These are phyloP conservation scores for Haplosporangium sp. DNA, from an alignment of 371 early-diverging fungal species.

Conservation along the genomic window DNA sequence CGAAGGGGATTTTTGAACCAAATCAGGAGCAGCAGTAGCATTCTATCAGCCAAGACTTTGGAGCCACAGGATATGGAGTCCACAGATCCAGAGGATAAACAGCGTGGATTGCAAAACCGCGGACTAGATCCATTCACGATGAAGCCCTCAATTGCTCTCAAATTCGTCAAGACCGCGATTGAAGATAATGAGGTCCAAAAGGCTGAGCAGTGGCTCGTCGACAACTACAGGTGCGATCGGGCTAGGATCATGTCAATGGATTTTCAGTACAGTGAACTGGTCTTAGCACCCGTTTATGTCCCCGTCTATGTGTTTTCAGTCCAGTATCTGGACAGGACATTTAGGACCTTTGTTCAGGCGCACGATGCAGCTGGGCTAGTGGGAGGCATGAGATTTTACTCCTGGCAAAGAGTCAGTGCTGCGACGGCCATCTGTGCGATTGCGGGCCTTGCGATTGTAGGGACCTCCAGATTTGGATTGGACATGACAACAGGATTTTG, in stretches of 20 bases:
- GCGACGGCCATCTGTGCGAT: conserved; percentile 58
- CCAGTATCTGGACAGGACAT: conserved; percentile 60
- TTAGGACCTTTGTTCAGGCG: conserved; percentile 70
- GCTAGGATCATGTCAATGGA: conserved; percentile 65
- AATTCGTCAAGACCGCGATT: conserved; percentile 62
- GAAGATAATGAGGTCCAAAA: conserved; percentile 59
- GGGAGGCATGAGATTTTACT: conserved; percentile 67
- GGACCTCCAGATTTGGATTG: conserved; percentile 39
- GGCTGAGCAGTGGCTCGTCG: conserved; percentile 62
- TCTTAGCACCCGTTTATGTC: conserved; percentile 68
- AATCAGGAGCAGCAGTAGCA: conserved; percentile 62
- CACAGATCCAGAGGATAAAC: conserved; percentile 34
- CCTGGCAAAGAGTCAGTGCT: conserved; percentile 64
- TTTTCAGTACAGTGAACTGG: conserved; percentile 56
- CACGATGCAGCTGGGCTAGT: conserved; percentile 57
- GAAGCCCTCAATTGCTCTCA: conserved; percentile 65
- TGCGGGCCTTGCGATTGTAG: conserved; percentile 19
- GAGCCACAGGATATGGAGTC: conserved; percentile 59
- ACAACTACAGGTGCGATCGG: conserved; percentile 62
- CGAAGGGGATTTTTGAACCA: conserved; percentile 66
- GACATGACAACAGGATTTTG: conserved; percentile 51
- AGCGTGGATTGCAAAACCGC: conserved; percentile 41
- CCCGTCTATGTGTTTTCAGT: conserved; percentile 67
- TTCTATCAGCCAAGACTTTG: conserved; percentile 59
- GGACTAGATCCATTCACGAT: conserved; percentile 65